Evolutionary conservation across 768 basidiomycete genomes (phyloP), one percentile per base, ranked within the genome.

Genomic region (Serpula lacrymans): DNA sequence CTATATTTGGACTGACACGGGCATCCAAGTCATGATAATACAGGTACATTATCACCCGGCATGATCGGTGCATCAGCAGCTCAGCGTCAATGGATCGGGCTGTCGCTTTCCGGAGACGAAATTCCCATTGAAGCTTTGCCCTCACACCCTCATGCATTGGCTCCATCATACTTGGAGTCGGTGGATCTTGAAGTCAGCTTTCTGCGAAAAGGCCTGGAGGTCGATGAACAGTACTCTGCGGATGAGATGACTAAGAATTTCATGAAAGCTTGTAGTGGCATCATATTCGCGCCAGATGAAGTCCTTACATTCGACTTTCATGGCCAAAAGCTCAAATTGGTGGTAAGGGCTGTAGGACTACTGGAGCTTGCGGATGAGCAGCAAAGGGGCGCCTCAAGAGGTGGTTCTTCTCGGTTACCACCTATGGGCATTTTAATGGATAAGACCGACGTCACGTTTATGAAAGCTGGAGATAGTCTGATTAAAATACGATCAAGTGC

Each of bases 401-500:
- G 54, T 16, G 59, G 57, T 23, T 50, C 57, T 22, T 52, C 60
- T 22, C 43, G 65, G 32, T 48, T 59, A 12, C n/a, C n/a, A n/a
- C 59, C 62, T 32, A 77, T 78, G 45, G 94, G 93, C 13, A 75
- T 97, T 22, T 45, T 94, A 32, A 92, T 94, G 77, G 83, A 86
- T 43, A 86, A 86, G 61, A 95, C 92, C n/a, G 93, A 96, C 49
- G 69, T 98, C 22, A 88, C 80, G 2, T 79, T 96, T 62, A 68
- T 92, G 64, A 96, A 95, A 62, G 88, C 87, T 1, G 72, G 83
- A 0, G 72, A 78, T 30, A 90, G 85, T 53, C 58, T 71, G 5
- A 91, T 99, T 63, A 94, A 87, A 67, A 71, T 99, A 55, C 97
- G 93, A 67, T 83, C 89, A 21, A 92, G 88, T 49, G 81, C 87